Percentiles rank a stretch among this genome's conserved stretches.
Conservation (phyloP, 2,329 filamentous ascomycete species). For the Xenosphaeropsis pyriputrescens region DNA sequence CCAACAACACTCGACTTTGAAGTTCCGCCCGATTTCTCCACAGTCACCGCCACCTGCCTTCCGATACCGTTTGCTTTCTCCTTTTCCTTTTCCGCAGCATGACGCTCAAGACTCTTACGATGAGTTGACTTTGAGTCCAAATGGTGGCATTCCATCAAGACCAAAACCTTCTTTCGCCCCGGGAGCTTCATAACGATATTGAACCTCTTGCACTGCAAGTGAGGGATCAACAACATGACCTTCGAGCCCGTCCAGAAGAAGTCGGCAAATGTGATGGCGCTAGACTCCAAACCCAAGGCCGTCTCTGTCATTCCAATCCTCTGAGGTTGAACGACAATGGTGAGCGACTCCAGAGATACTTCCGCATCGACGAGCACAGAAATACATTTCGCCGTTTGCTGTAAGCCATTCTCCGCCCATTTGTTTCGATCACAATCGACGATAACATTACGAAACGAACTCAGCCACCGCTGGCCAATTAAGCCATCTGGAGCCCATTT, state of each 20-base stretch:
- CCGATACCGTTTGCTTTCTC: too few species aligned
- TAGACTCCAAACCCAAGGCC: constrained; percentile 3
- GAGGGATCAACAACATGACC: constrained; percentile 8
- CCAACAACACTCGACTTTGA: too few species aligned
- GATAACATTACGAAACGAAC: constrained; percentile 8
- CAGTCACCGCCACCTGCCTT: too few species aligned
- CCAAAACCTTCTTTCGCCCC: constrained; percentile 2
- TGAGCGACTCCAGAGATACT: constrained; percentile 8
- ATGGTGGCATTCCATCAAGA: constrained; percentile 6
- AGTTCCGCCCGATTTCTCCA: too few species aligned
- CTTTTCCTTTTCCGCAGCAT: too few species aligned
- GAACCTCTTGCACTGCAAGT: constrained; percentile 8
- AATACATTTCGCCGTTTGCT: constrained; percentile 7
- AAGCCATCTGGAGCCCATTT: neutral
- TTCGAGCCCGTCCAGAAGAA: constrained; percentile 8
- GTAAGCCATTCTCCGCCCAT: constrained; percentile 8
- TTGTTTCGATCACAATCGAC: constrained; percentile 8
- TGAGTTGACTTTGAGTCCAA: neutral
- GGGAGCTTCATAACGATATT: constrained; percentile 12
- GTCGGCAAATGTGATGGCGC: constrained; percentile 10
- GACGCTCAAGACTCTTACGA: too few species aligned
- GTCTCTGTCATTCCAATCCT: constrained; percentile 5
- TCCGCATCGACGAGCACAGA: constrained; percentile 6
- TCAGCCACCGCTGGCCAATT: constrained; percentile 4
- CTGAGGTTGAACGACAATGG: constrained; percentile 8